Evolutionary conservation across 192 early-diverging fungal genomes (phyloP), one percentile per base, ranked within the genome.

Genomic region (Backusella macrospora): DNA sequence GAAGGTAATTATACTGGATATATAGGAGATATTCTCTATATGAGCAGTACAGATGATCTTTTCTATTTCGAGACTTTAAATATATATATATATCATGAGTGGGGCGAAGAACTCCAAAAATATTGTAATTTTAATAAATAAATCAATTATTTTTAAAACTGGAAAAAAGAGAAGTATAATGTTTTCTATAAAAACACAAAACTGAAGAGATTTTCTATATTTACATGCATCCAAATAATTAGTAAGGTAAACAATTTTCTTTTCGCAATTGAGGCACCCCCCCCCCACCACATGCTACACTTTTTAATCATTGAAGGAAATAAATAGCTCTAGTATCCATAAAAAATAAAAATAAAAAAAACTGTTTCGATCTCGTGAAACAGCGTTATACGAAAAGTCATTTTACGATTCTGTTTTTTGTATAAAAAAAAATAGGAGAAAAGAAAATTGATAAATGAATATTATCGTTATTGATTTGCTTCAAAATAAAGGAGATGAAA

Each of bases 261-360:
- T 34, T 34, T 52, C 21, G 13, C 12, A 59, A 59, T 59, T 59
- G 52, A 59, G 8, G 52, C 52, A 26, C 52, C 26, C 26, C 26
- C 21, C 52, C 10, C 52, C 26, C 26, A 13, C 21, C 12, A 9
- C 5, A 5, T 59, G 52, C 26, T 59, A 26, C 52, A 59, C 18
- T 59, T 59, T 59, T 59, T 59, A 59, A 59, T 59, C 9, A 26
- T 26, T 59, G 52, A 59, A 52, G 47, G 29, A 48, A 48, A 48
- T 18, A 6, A 49, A 18, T 8, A 14, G 4, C 26, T 10, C 10
- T 13, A 59, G 23, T 59, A 5, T 21, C 3, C 21, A 59, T 23
- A 59, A 23, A 26, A 55, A 9, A 55, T 5, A 8, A 23, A 55
- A 23, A 55, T 8, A 12, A 4, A 55, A 12, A 4, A 55, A 13